Evolutionary conservation across 257 asterid genomes (phyloP).

Genomic region (Solanum bulbocastanum): DNA sequence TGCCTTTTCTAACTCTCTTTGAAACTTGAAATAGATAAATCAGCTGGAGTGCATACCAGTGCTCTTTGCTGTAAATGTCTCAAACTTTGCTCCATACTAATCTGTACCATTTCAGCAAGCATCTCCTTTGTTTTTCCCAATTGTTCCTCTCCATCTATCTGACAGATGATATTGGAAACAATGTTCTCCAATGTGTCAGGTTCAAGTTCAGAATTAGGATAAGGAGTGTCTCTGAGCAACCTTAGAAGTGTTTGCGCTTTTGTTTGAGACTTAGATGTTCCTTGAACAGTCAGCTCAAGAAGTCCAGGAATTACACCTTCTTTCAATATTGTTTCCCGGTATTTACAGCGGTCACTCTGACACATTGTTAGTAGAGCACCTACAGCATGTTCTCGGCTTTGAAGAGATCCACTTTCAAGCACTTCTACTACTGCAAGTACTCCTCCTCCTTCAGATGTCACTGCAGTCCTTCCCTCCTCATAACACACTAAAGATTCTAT

Average conservation of each 20-base stretch:
- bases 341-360: conserved; percentile 57
- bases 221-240: conserved; percentile 67
- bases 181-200: conserved; percentile 74
- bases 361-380: conserved; percentile 81
- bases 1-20: neutral
- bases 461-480: conserved; percentile 63
- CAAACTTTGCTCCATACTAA: conserved; percentile 95
- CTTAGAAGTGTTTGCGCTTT: conserved; percentile 64
- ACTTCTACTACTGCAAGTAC: conserved; percentile 84
- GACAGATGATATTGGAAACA: conserved; percentile 60
- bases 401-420: conserved; percentile 70
- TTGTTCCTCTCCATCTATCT: conserved; percentile 70
- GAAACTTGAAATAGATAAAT: conserved; percentile 32
- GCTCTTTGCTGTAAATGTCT: conserved; percentile 74
- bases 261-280: conserved; percentile 54
- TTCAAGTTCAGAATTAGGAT: conserved; percentile 59
- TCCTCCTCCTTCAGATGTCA: conserved; percentile 80
- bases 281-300: conserved; percentile 90
- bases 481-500: conserved; percentile 54
- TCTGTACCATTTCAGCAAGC: conserved; percentile 94
- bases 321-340: conserved; percentile 68
- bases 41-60: conserved; percentile 53
- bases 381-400: conserved; percentile 85
- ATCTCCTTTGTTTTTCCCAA: conserved; percentile 73
- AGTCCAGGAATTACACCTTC: conserved; percentile 97